Evolutionary conservation across 2,329 filamentous ascomycete species (phyloP), one percentile per base, ranked within the genome.

Genomic region (Diaporthe sp.): DNA sequence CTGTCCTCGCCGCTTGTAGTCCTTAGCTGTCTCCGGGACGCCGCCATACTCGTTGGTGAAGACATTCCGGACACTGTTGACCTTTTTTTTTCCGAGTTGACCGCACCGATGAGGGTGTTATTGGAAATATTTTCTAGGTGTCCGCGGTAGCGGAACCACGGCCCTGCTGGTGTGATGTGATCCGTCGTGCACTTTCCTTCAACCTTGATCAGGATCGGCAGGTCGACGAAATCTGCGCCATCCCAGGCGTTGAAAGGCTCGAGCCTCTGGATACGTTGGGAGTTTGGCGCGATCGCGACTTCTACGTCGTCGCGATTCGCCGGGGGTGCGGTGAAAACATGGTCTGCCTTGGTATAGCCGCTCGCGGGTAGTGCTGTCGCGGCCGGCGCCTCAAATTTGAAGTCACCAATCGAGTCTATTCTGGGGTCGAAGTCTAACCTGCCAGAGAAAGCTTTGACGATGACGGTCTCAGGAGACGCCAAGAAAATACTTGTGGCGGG

Each of bases 71-170:
- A 96, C 96, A 28, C 90, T 92, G 84, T 98, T 98, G 77, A 97
- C 96, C 85, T 97, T 95, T 78, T 93, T 94, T 96, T 99, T 77
- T 94, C 95, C 54, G 94, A 95, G 84, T 98, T 98, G 82, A 96
- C 89, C 75, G 97, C 97, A 69, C 95, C 97, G 85, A 98, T 98
- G 78, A 99, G 91, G 3, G 97, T 99, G 90, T 99, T 99, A 82
- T 95, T 95, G 79, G 93, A 94, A 84, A 99, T 99, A 88, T 99
- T 99, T 84, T 97, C 95, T 77, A 99, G 91, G 85, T 99, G 97
- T 77, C 97, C 97, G 89, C 98, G 98, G 91, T 98, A 99, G 86
- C 98, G 98, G 79, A 99, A 91, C 96, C 96, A 98, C 22, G 96
- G 96, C 9, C 96, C 96, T 0, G 96, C 96, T 45, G 96, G 96